A percentile compares a stretch with the other conserved stretches of the same genome.
These are phyloP conservation scores for Leishmania mexicana DNA, from an alignment of 208 protist species.

Conservation along the genomic window DNA sequence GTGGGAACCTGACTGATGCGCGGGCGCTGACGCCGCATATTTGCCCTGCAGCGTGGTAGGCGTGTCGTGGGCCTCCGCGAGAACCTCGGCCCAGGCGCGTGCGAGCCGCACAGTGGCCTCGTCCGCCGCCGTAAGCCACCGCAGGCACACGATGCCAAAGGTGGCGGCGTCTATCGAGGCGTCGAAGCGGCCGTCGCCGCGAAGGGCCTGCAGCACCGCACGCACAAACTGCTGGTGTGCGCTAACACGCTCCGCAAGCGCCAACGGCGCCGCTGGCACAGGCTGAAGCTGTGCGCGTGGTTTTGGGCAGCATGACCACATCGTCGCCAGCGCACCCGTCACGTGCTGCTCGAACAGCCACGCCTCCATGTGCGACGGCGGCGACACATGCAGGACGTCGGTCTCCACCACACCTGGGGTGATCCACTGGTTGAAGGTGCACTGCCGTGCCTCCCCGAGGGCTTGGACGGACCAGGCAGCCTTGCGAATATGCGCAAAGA, in stretches of 20 bases:
- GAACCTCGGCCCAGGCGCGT: neutral
- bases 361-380: slow-evolving; percentile 13
- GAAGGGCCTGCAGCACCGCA: slow-evolving; percentile 39
- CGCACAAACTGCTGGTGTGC: slow-evolving; percentile 16
- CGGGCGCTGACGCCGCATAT: neutral
- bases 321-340: neutral
- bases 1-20: neutral
- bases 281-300: neutral
- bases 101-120: slow-evolving; percentile 54
- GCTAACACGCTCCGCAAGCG: slow-evolving; percentile 5
- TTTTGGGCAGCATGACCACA: neutral
- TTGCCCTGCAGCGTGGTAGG: too few relatives aligned
- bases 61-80: neutral
- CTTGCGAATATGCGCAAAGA: slow-evolving; percentile 38
- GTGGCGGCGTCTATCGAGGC: slow-evolving; percentile 40
- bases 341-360: slow-evolving; percentile 9
- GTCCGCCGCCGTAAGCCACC: slow-evolving; percentile 65
- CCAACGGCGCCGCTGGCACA: neutral
- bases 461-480: slow-evolving; percentile 33
- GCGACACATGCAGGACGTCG: slow-evolving; percentile 27
- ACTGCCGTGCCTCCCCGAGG: slow-evolving; percentile 28
- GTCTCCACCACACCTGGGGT: slow-evolving; percentile 13
- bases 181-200: slow-evolving; percentile 75
- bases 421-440: slow-evolving; percentile 25
- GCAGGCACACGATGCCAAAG: slow-evolving; percentile 63